phyloP scores from a whole-genome alignment of 2,329 filamentous ascomycete genomes.

The Monosporascus cannonballus region DNA sequence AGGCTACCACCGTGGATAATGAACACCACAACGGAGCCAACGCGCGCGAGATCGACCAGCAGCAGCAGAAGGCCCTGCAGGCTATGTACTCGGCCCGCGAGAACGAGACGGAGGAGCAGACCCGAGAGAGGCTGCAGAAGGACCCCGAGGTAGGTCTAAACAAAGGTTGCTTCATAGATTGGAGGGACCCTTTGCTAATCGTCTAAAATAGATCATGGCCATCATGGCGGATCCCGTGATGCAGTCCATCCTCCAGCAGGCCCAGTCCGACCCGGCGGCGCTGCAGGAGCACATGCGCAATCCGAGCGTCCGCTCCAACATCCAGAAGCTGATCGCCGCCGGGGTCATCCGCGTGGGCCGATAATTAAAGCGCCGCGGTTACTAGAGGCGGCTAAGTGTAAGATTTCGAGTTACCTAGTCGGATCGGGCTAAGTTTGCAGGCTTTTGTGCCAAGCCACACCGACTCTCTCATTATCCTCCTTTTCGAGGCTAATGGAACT shows the following conservation, averaged over 20 bases:
- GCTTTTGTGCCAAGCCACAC: no score
- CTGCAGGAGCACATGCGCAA: conserved; percentile 98
- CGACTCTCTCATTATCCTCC: background rate
- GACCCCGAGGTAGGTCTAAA: conserved; percentile 73
- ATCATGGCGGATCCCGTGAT: conserved; percentile 96
- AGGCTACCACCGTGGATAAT: conserved; percentile 71
- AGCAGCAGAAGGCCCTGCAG: conserved; percentile 85
- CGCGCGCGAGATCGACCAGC: conserved; percentile 83
- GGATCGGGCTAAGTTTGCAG: no score
- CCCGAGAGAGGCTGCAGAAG: conserved; percentile 79
- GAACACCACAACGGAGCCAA: conserved; percentile 67
- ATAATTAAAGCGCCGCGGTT: conserved; percentile 13
- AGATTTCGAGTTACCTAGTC: no score
- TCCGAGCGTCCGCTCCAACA: conserved; percentile 74
- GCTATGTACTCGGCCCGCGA: conserved; percentile 88
- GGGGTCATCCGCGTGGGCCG: conserved; percentile 78
- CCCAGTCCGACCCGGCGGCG: conserved; percentile 85
- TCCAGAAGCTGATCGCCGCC: conserved; percentile 90
- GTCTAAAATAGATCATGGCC: conserved; percentile 59
- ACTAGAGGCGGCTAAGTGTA: background rate
- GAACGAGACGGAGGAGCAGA: conserved; percentile 95
- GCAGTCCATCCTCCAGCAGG: conserved; percentile 95
- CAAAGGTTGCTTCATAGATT: background rate
- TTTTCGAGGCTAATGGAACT: background rate
- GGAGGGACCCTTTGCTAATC: conserved; percentile 18